Conservation (phyloP, 2,329 filamentous ascomycete species). For the Coleophoma cylindrospora region DNA sequence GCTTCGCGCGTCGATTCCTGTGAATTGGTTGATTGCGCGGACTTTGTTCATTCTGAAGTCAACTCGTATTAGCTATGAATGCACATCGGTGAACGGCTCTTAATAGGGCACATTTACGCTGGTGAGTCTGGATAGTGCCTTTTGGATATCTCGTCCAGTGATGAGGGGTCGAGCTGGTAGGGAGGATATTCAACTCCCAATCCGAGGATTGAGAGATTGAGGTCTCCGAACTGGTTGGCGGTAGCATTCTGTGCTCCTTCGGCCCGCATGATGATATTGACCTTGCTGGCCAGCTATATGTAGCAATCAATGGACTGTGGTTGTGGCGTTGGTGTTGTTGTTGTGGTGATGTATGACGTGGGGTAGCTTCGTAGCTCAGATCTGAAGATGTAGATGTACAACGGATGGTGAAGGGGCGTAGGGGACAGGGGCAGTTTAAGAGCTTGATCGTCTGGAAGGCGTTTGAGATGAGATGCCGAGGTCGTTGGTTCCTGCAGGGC, state of each 20-base stretch:
- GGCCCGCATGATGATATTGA: not conserved
- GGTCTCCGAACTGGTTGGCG: constrained; percentile 31
- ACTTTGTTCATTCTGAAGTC: constrained; percentile 54
- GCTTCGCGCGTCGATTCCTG: constrained; percentile 58
- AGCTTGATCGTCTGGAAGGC: too few relatives aligned
- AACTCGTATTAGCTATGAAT: constrained; percentile 1
- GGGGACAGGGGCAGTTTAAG: not conserved
- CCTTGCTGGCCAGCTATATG: too few relatives aligned
- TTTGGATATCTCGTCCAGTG: constrained; percentile 46
- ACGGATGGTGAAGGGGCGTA: not conserved
- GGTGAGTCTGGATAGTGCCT: constrained; percentile 55
- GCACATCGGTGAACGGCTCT: not conserved
- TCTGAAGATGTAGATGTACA: too few relatives aligned
- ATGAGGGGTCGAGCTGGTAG: constrained; percentile 42
- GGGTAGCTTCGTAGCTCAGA: constrained; percentile 11
- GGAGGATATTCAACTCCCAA: constrained; percentile 57
- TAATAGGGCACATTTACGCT: constrained; percentile 41
- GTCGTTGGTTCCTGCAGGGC: not conserved
- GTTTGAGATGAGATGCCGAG: too few relatives aligned
- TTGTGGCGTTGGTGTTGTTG: not conserved
- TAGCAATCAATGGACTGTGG: too few relatives aligned
- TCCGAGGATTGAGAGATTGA: constrained; percentile 57
- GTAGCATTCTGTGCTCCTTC: constrained; percentile 9
- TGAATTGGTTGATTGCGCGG: constrained; percentile 57
- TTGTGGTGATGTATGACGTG: not conserved